Evolutionary conservation across 768 basidiomycete genomes (phyloP).

Genomic region (Crassisporium funariophilum): DNA sequence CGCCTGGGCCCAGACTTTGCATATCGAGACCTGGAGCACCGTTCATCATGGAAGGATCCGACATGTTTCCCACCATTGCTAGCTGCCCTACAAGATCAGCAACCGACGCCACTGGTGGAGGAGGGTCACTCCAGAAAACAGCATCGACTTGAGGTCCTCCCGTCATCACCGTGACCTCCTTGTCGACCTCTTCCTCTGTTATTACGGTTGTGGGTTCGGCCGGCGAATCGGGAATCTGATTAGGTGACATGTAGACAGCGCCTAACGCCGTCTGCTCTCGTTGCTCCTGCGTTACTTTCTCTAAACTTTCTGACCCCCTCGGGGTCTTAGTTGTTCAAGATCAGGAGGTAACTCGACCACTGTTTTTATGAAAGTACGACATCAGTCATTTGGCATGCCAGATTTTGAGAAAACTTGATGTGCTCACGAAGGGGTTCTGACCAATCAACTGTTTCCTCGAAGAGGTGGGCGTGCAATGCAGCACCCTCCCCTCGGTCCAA

Average conservation of each 20-base stretch:
- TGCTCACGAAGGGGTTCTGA: conserved; percentile 77
- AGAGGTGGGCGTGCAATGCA: conserved; percentile 77
- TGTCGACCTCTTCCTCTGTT: conserved; percentile 71
- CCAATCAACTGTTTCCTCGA: conserved; percentile 90
- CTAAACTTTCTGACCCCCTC: conserved; percentile 73
- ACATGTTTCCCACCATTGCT: conserved; percentile 36
- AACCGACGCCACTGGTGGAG: conserved; percentile 48
- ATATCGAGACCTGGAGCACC: conserved; percentile 29
- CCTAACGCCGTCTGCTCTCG: conserved; percentile 77
- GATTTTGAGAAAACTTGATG: conserved; percentile 20
- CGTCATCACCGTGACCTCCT: conserved; percentile 63
- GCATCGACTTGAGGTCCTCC: conserved; percentile 65
- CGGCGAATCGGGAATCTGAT: conserved; percentile 79
- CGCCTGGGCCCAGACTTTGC: conserved; percentile 8
- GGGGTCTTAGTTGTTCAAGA: conserved; percentile 45
- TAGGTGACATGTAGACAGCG: conserved; percentile 69
- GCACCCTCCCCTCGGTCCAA: conserved; percentile 88
- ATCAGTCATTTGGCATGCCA: conserved; percentile 5
- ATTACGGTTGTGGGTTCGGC: conserved; percentile 64
- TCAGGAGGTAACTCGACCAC: conserved; percentile 66
- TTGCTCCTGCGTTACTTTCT: conserved; percentile 71
- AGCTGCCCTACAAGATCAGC: conserved; percentile 73
- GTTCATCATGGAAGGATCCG: conserved; percentile 38
- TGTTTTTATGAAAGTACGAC: conserved; percentile 28
- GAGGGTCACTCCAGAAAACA: conserved; percentile 60